Percentiles rank a stretch among this genome's conserved stretches.
Conservation (phyloP, 352 stramenopile species). For the Globisporangium nodosum region DNA sequence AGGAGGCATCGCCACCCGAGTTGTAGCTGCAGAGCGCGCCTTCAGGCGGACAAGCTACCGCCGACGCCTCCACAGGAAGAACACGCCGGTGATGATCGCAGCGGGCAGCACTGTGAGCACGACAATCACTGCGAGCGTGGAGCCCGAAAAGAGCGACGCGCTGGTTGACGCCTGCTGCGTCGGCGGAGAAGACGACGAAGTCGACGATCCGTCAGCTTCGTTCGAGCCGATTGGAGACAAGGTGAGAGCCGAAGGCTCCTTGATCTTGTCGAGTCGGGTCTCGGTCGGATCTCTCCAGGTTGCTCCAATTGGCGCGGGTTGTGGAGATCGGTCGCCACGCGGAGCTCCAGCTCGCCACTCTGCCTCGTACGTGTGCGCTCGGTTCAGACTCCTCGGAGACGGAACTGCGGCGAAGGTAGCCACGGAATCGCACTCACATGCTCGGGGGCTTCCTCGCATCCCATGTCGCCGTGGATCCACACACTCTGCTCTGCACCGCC, state of each 20-base stretch:
- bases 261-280: not conserved
- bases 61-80: constrained; percentile 5
- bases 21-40: not conserved
- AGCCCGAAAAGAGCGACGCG: constrained; percentile 8
- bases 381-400: not conserved
- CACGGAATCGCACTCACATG: not conserved
- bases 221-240: not conserved
- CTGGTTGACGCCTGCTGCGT: not conserved
- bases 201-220: not conserved
- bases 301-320: not conserved
- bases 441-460: not conserved
- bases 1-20: not conserved
- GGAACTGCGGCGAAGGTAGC: not conserved
- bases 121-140: constrained; percentile 9
- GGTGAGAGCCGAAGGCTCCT: not conserved
- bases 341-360: not conserved
- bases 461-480: not conserved
- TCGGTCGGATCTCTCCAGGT: not conserved
- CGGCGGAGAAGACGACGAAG: not conserved
- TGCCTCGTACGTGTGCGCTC: not conserved
- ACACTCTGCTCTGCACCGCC: not conserved
- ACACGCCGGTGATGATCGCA: constrained; percentile 13
- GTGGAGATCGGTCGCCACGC: not conserved
- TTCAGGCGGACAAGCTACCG: not conserved
- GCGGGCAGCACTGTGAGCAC: constrained; percentile 9